Evolutionary conservation across 2,329 filamentous ascomycete genomes (phyloP).

Genomic region (Rosellinia necatrix): DNA sequence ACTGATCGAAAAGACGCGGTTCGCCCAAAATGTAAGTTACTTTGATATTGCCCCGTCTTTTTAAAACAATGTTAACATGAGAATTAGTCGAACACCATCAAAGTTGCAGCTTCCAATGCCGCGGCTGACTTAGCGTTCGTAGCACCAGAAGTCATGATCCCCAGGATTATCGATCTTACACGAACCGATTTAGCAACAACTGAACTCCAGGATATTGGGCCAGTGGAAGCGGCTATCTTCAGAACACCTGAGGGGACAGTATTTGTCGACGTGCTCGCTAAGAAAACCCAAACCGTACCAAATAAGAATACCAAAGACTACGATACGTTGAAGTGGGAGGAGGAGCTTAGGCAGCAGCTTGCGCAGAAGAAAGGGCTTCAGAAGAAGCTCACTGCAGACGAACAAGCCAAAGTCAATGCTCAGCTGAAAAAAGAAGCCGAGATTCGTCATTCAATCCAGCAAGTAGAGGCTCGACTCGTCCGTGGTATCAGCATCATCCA

Average conservation of each 20-base stretch:
- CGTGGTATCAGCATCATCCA: constrained; percentile 86
- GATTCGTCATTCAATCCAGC: constrained; percentile 74
- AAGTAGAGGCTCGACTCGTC: constrained; percentile 71
- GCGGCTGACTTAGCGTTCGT: constrained; percentile 93
- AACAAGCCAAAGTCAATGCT: constrained; percentile 86
- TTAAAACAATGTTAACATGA: constrained; percentile 21
- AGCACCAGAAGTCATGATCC: constrained; percentile 79
- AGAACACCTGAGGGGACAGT: constrained; percentile 85
- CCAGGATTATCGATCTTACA: constrained; percentile 76
- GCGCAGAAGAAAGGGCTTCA: constrained; percentile 91
- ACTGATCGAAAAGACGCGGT: constrained; percentile 62
- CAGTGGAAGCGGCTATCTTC: constrained; percentile 90
- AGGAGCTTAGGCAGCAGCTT: constrained; percentile 83
- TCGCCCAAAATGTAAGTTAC: constrained; percentile 41
- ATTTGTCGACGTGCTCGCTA: constrained; percentile 89
- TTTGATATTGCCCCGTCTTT: neutral
- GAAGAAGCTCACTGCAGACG: constrained; percentile 88
- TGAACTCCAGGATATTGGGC: constrained; percentile 74
- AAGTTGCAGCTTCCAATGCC: constrained; percentile 77
- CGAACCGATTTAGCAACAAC: constrained; percentile 71
- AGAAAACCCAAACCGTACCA: constrained; percentile 72
- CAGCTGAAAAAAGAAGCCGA: constrained; percentile 85
- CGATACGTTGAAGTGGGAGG: constrained; percentile 95
- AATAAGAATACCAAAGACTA: constrained; percentile 95
- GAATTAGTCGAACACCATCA: constrained; percentile 50